Conservation (phyloP, 768 basidiomycete species). For the Leucosporidium yakuticum region DNA sequence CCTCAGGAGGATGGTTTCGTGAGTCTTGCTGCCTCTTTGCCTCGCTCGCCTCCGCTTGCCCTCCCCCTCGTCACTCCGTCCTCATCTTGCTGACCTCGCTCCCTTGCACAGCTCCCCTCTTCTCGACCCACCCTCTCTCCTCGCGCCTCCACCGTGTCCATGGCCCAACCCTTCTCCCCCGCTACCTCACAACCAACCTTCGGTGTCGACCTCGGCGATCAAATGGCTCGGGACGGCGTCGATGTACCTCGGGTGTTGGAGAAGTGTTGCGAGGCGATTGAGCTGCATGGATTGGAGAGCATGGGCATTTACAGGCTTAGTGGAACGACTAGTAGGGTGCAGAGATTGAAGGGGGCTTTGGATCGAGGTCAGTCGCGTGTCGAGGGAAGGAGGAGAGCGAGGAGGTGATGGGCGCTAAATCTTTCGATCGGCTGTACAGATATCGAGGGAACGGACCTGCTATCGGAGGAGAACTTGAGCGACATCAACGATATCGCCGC, state of each 20-base stretch:
- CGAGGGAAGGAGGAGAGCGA: neutral
- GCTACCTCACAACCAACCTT: constrained; percentile 60
- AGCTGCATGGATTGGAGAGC: constrained; percentile 72
- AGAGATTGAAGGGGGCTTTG: constrained; percentile 69
- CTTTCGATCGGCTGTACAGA: constrained; percentile 48
- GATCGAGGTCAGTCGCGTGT: constrained; percentile 64
- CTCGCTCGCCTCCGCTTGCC: neutral
- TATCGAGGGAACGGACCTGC: constrained; percentile 76
- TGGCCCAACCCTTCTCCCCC: constrained; percentile 12
- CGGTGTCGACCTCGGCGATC: constrained; percentile 83
- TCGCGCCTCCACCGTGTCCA: constrained; percentile 24
- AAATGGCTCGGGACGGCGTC: constrained; percentile 81
- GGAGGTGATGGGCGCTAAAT: neutral
- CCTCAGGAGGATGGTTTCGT: constrained; percentile 91
- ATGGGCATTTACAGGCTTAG: constrained; percentile 92
- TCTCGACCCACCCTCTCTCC: constrained; percentile 36
- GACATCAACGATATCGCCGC: constrained; percentile 97
- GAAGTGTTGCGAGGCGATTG: constrained; percentile 87
- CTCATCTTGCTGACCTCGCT: constrained; percentile 25
- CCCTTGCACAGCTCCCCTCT: constrained; percentile 24
- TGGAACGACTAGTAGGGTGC: constrained; percentile 81
- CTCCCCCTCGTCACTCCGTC: neutral
- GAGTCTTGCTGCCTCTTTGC: constrained; percentile 19
- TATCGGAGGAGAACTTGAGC: constrained; percentile 79
- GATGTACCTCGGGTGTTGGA: constrained; percentile 82